Conservation (phyloP, 75 land plant species). For the Ceratopteris richardii region DNA sequence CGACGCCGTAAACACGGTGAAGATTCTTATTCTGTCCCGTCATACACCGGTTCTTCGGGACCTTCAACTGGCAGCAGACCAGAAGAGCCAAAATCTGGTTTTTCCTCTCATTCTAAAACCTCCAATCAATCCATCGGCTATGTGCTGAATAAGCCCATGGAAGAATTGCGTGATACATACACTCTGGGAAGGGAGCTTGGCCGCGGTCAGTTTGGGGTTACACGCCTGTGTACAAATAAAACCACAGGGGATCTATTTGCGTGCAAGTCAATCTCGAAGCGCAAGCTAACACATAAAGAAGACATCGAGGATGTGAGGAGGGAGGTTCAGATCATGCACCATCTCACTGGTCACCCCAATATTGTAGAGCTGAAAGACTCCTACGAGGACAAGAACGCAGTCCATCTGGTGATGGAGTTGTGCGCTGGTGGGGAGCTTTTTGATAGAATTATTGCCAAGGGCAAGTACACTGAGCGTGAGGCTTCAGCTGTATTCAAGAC, state of each 20-base stretch:
- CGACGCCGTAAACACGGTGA: neutral
- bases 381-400: slow-evolving; percentile 40
- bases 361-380: slow-evolving; percentile 55
- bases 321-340: slow-evolving; percentile 52
- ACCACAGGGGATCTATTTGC: slow-evolving; percentile 8
- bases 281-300: slow-evolving; percentile 27
- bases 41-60: neutral
- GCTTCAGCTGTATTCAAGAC: slow-evolving; percentile 36
- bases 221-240: slow-evolving; percentile 4
- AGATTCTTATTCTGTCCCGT: neutral
- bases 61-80: neutral
- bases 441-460: slow-evolving; percentile 47
- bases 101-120: neutral
- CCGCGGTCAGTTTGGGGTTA: slow-evolving; percentile 50
- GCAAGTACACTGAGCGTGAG: slow-evolving; percentile 38
- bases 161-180: slow-evolving; percentile 40
- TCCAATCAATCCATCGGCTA: neutral
- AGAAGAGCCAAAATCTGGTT: neutral
- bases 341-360: slow-evolving; percentile 50
- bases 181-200: slow-evolving; percentile 66
- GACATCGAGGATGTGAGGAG: slow-evolving; percentile 47
- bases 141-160: slow-evolving; percentile 20
- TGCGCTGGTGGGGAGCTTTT: slow-evolving; percentile 64
- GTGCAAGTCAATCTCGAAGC: slow-evolving; percentile 46
- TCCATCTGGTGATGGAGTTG: slow-evolving; percentile 59